Conservation (phyloP, 148 eudicot genomes). For the Camellia japonica region DNA sequence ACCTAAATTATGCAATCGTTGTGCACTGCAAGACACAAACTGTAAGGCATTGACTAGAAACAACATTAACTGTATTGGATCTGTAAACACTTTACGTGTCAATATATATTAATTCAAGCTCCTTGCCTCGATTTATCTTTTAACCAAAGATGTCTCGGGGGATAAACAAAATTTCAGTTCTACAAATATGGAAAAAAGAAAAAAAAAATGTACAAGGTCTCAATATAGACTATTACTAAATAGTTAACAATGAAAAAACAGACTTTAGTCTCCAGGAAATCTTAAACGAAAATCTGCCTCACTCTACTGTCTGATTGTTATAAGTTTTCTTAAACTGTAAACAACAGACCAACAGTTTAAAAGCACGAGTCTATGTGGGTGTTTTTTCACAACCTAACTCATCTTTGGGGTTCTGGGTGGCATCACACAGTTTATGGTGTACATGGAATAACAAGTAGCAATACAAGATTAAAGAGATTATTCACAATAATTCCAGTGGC, state of each 20-base stretch:
- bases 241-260: background rate
- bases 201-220: background rate
- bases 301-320: background rate
- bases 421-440: background rate
- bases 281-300: no score
- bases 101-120: background rate
- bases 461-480: no score
- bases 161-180: background rate
- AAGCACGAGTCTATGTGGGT: background rate
- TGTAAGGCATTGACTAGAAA: background rate
- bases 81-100: no score
- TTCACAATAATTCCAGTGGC: no score
- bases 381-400: background rate
- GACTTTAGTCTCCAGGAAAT: no score
- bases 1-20: slow-evolving; percentile 72
- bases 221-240: background rate
- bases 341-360: background rate
- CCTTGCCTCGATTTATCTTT: background rate
- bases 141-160: background rate
- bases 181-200: background rate
- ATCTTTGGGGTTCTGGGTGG: background rate
- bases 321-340: background rate
- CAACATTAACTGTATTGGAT: background rate
- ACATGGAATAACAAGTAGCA: no score
- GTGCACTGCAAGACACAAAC: slow-evolving; percentile 55